A percentile compares a stretch with the other conserved stretches of the same genome.
Evolutionary conservation across 2,329 filamentous ascomycete genomes (phyloP).

Genomic region (Colletotrichum abscissum): DNA sequence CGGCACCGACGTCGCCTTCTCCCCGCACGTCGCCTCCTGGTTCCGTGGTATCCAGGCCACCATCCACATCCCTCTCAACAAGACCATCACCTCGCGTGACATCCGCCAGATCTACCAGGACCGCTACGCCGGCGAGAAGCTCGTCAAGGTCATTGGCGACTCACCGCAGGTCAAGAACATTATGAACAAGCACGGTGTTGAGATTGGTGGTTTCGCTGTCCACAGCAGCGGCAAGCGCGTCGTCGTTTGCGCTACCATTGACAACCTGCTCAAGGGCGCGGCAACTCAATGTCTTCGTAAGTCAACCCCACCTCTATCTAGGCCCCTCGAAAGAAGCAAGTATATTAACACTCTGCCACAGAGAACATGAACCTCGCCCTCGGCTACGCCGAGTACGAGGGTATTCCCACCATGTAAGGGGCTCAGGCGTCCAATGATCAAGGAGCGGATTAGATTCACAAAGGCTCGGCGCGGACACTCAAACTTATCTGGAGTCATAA

Average conservation of each 20-base stretch:
- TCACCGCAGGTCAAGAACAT: conserved; percentile 86
- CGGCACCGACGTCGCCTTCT: conserved; percentile 80
- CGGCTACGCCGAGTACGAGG: conserved; percentile 88
- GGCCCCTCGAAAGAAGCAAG: neutral
- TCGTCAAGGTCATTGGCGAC: conserved; percentile 93
- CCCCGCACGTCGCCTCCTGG: conserved; percentile 95
- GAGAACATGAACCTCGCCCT: conserved; percentile 96
- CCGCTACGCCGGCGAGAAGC: conserved; percentile 92
- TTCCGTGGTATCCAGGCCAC: conserved; percentile 96
- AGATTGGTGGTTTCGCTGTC: conserved; percentile 96
- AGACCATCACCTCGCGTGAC: conserved; percentile 89
- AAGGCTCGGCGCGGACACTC: conserved; percentile 31
- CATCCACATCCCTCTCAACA: conserved; percentile 87
- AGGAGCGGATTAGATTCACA: conserved; percentile 23
- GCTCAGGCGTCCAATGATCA: neutral
- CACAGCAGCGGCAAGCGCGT: conserved; percentile 90
- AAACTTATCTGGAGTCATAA: conserved; percentile 33
- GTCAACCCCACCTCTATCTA: conserved; percentile 48
- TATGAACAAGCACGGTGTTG: conserved; percentile 85
- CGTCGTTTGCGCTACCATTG: conserved; percentile 93
- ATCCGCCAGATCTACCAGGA: conserved; percentile 97
- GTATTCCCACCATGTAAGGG: conserved; percentile 72
- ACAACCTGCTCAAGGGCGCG: conserved; percentile 93
- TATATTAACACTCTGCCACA: conserved; percentile 43
- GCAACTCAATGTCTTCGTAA: conserved; percentile 91